Evolutionary conservation across 2,329 filamentous ascomycete species (phyloP), one percentile per base, ranked within the genome.

Genomic region (Didymosphaeria variabile): DNA sequence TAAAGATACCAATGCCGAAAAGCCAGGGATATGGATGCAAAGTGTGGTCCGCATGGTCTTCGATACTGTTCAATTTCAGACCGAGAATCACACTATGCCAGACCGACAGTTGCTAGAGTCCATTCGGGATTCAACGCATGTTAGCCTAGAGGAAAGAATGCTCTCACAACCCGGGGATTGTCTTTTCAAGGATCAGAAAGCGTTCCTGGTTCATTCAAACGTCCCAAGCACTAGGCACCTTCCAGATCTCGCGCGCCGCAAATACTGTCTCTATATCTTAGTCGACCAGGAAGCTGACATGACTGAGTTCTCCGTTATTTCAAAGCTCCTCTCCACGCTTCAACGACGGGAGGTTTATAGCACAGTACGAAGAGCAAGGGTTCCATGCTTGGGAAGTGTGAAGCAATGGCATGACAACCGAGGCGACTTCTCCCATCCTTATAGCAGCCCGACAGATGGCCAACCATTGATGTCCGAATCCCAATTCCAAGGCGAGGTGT

Each of bases 31-130:
- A 8, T 9, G 26, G n/a, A 58, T 50, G 32, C 50, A 59, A 21
- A 42, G 49, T 3, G 45, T 42, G 13, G 60, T 62, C 34, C 56
- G 58, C 36, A 23, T 23, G 17, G 49, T 62, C 23, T 62, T 59
- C 51, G 8, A 46, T 26, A 46, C 44, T 19, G 21, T 46, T n/a
- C 17, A 49, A 29, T 32, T 26, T 10, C 29, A 32, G 29, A 46
- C 44, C 19, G 56, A 62, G 21, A 57, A 42, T 26, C 46, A 57
- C 19, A 17, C 45, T 19, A 50, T 59, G 32, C 57, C 57, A 9
- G 46, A 52, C 17, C 60, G 44, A 31, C 31, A 55, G 29, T 55
- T 44, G 38, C 46, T 50, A 15, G 60, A 52, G 38, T 34, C 60
- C n/a, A 56, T 56, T 32, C 60, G 60, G 8, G 38, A 26, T 34